Percentiles rank a stretch among this genome's conserved stretches.
These are phyloP conservation scores for Auriscalpium orientale DNA, from an alignment of 768 basidiomycete genomes.

Conservation along the genomic window DNA sequence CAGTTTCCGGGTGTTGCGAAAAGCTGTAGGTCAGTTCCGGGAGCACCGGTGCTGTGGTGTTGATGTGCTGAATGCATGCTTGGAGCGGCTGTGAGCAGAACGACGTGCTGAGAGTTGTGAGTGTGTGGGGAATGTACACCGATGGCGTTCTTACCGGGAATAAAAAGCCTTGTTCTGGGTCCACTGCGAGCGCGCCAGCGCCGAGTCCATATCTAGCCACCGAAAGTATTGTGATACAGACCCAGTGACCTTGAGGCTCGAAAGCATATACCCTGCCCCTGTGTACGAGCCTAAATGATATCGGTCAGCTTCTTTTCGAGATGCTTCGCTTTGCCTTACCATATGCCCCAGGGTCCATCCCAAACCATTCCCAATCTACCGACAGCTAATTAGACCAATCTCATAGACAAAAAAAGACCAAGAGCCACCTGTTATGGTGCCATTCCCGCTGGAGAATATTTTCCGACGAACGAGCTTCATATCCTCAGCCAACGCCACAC, in stretches of 20 bases:
- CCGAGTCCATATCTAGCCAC: conserved; percentile 66
- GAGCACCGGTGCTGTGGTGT: conserved; percentile 24
- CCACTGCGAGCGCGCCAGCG: conserved; percentile 52
- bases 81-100: conserved; percentile 63
- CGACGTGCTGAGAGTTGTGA: conserved; percentile 30
- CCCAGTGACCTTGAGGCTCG: conserved; percentile 32
- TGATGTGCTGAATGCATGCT: conserved; percentile 55
- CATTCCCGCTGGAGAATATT: conserved; percentile 52
- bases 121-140: not conserved
- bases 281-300: conserved; percentile 53
- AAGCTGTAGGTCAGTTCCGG: conserved; percentile 37
- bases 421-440: conserved; percentile 47
- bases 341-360: conserved; percentile 50
- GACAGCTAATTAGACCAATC: not conserved
- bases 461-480: conserved; percentile 47
- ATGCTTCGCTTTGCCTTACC: conserved; percentile 29
- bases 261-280: conserved; percentile 54
- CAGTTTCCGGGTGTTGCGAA: conserved; percentile 36
- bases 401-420: not conserved
- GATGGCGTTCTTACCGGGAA: conserved; percentile 33
- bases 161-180: conserved; percentile 40
- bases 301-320: not conserved
- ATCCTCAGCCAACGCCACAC: conserved; percentile 33
- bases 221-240: conserved; percentile 39
- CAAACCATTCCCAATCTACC: conserved; percentile 48